Conservation (phyloP, 441 rosid genomes). For the Raphanus hybrid region DNA sequence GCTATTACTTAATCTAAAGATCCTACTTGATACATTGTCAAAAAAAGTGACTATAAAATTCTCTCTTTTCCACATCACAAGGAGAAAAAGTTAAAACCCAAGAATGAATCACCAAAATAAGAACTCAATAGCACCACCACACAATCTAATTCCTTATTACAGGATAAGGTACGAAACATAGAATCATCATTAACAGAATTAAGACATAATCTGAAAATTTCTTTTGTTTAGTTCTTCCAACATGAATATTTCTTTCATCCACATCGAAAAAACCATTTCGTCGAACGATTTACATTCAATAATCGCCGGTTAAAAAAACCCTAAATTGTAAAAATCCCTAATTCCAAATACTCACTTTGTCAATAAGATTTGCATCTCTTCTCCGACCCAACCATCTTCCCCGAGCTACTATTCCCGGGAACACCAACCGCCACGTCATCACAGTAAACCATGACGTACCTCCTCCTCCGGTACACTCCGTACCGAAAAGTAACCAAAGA, state of each 20-base stretch:
- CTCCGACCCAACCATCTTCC: constrained; percentile 56
- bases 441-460: constrained; percentile 56
- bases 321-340: neutral
- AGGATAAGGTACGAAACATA: neutral
- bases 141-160: constrained; percentile 1
- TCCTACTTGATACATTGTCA: neutral
- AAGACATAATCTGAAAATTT: neutral
- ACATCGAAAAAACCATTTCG: neutral
- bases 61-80: neutral
- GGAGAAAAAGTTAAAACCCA: neutral
- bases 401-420: constrained; percentile 49
- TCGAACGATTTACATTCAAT: constrained; percentile 8
- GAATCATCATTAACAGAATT: neutral
- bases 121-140: neutral
- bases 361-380: constrained; percentile 54
- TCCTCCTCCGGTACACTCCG: constrained; percentile 56
- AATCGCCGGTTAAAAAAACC: neutral
- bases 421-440: constrained; percentile 44
- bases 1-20: neutral
- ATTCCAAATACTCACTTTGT: constrained; percentile 13
- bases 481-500: constrained; percentile 55
- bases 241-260: neutral
- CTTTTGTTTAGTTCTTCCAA: constrained; percentile 3
- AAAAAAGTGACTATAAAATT: neutral
- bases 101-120: neutral